A percentile compares a stretch with the other conserved stretches of the same genome.
Evolutionary conservation across 345 rosid species (phyloP).

Genomic region (Stellera chamaejasme): DNA sequence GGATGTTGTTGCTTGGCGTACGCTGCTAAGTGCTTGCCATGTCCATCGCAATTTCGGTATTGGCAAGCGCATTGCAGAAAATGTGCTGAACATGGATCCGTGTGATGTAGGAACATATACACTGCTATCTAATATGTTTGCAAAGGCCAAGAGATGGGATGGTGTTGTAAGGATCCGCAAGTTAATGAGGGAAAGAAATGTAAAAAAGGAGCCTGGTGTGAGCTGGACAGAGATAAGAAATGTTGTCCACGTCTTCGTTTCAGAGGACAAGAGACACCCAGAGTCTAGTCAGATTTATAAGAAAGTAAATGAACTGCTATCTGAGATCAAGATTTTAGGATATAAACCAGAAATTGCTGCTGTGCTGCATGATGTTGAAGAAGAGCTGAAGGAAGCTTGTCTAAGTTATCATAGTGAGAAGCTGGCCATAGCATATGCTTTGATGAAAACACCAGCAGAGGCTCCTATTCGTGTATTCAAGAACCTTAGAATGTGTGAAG

Average conservation of each 20-base stretch:
- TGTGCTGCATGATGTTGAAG: conserved; percentile 67
- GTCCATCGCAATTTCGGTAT: conserved; percentile 49
- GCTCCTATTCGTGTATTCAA: conserved; percentile 57
- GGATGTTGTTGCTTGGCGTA: conserved; percentile 79
- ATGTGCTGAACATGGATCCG: conserved; percentile 39
- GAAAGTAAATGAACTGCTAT: conserved; percentile 51
- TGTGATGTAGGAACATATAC: conserved; percentile 58
- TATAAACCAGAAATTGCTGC: conserved; percentile 55
- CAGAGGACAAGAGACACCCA: conserved; percentile 58
- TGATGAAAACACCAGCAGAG: conserved; percentile 49
- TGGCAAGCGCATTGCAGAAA: conserved; percentile 52
- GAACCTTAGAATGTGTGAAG: conserved; percentile 80
- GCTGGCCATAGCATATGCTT: conserved; percentile 76
- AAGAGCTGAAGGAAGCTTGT: conserved; percentile 69
- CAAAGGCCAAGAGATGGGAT: conserved; percentile 69
- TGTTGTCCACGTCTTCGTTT: conserved; percentile 51
- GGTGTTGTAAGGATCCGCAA: conserved; percentile 52
- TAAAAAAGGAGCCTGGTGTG: conserved; percentile 88
- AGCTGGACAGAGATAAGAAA: conserved; percentile 69
- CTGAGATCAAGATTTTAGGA: conserved; percentile 59
- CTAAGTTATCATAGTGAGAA: conserved; percentile 80
- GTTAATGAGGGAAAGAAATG: conserved; percentile 46
- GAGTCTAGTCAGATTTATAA: conserved; percentile 42
- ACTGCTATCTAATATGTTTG: conserved; percentile 53
- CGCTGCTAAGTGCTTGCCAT: conserved; percentile 61